These are phyloP conservation scores for Colletotrichum chlorophyti DNA, from an alignment of 2,329 filamentous ascomycete genomes.

Conservation along the genomic window DNA sequence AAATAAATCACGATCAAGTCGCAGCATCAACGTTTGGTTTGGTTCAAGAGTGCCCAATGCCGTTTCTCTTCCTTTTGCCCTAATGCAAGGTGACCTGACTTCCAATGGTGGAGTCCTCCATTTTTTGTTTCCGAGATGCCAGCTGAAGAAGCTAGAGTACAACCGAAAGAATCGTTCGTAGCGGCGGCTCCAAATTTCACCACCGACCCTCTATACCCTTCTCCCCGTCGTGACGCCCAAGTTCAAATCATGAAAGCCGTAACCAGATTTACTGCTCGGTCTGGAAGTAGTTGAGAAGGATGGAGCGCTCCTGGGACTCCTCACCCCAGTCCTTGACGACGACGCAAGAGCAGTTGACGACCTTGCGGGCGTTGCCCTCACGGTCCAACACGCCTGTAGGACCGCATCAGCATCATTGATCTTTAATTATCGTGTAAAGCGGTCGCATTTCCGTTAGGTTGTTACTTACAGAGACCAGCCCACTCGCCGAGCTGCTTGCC, in stretches of 20 bases:
- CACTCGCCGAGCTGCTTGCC: slow-evolving; percentile 99
- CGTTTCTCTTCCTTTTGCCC: slow-evolving; percentile 31
- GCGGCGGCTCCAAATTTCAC: slow-evolving; percentile 22
- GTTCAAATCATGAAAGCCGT: slow-evolving; percentile 34
- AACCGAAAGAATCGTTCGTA: slow-evolving; percentile 42
- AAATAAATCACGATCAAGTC: slow-evolving; percentile 2
- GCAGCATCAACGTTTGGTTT: too few relatives aligned
- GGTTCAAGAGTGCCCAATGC: slow-evolving; percentile 29
- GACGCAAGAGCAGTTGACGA: slow-evolving; percentile 99
- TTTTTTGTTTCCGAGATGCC: slow-evolving; percentile 45
- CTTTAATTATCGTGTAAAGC: background rate
- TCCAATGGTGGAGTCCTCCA: slow-evolving; percentile 45
- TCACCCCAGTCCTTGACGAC: slow-evolving; percentile 99
- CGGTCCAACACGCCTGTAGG: slow-evolving; percentile 90
- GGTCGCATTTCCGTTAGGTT: background rate
- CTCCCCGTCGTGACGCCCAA: slow-evolving; percentile 38
- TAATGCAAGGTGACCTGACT: slow-evolving; percentile 43
- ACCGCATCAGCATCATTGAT: slow-evolving; percentile 37
- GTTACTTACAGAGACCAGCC: slow-evolving; percentile 94
- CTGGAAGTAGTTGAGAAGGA: slow-evolving; percentile 99
- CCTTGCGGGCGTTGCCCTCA: slow-evolving; percentile 99
- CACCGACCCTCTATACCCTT: slow-evolving; percentile 27
- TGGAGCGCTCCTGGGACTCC: slow-evolving; percentile 97
- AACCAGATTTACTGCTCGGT: slow-evolving; percentile 70
- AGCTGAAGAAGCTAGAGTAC: slow-evolving; percentile 55